Percentiles rank a stretch among this genome's conserved stretches.
These are phyloP conservation scores for Hypoxylon rickii DNA, from an alignment of 495 filamentous ascomycete genomes.

Conservation along the genomic window DNA sequence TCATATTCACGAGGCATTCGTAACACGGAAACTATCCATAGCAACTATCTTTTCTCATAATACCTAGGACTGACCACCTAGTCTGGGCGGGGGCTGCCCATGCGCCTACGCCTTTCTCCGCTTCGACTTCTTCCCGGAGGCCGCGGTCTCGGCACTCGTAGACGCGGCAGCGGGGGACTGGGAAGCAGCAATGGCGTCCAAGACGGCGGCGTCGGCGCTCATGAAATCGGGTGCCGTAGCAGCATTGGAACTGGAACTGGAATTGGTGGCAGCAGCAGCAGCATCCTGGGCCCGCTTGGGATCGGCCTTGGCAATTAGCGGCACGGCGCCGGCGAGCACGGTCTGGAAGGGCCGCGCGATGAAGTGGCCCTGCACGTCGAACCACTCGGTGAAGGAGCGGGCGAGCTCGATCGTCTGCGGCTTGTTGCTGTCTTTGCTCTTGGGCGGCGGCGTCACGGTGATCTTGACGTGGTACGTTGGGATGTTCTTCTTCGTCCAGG, in stretches of 20 bases:
- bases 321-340: slow-evolving; percentile 73
- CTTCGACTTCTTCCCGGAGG: slow-evolving; percentile 47
- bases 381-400: slow-evolving; percentile 83
- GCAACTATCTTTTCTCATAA: too few species aligned
- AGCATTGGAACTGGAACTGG: background rate
- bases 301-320: slow-evolving; percentile 69
- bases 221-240: slow-evolving; percentile 22
- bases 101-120: slow-evolving; percentile 49
- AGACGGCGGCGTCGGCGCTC: slow-evolving; percentile 44
- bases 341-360: slow-evolving; percentile 81
- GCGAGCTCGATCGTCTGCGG: slow-evolving; percentile 54
- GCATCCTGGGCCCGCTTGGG: slow-evolving; percentile 53
- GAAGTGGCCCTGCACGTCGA: slow-evolving; percentile 79
- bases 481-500: slow-evolving; percentile 72
- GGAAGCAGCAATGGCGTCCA: slow-evolving; percentile 47
- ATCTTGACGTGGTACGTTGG: slow-evolving; percentile 78
- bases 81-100: too few species aligned
- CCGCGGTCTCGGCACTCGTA: slow-evolving; percentile 31
- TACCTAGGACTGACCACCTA: too few species aligned
- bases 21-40: too few species aligned
- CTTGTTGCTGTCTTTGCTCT: slow-evolving; percentile 44
- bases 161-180: slow-evolving; percentile 33
- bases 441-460: slow-evolving; percentile 52
- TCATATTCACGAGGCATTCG: too few species aligned
- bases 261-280: background rate